phyloP scores from a whole-genome alignment of 768 basidiomycete genomes.

The Stropharia rugosoannulata region DNA sequence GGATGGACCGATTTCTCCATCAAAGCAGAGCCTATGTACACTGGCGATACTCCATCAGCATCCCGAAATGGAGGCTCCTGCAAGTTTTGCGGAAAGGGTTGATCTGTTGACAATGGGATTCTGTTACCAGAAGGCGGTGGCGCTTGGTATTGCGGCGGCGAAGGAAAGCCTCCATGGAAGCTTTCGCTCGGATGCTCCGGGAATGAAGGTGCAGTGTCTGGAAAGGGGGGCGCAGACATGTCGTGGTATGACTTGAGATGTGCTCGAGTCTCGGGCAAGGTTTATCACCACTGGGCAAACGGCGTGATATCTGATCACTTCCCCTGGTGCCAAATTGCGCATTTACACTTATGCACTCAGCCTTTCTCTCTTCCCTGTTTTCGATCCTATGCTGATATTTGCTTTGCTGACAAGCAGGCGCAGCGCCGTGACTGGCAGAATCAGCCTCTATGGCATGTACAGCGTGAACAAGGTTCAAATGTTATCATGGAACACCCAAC shows the following conservation, averaged over 20 bases:
- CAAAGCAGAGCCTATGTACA: slow-evolving; percentile 76
- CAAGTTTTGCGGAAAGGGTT: slow-evolving; percentile 42
- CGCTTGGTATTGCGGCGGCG: slow-evolving; percentile 14
- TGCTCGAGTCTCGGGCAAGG: no score
- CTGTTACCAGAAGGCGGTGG: slow-evolving; percentile 69
- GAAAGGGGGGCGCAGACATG: not conserved
- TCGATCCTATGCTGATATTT: no score
- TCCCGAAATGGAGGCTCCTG: slow-evolving; percentile 55
- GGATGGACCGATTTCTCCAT: slow-evolving; percentile 71
- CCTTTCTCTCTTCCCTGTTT: no score
- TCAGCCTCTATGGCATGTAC: no score
- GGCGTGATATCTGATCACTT: not conserved
- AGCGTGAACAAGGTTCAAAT: no score
- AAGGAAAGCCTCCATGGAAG: not conserved
- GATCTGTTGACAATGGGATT: slow-evolving; percentile 45
- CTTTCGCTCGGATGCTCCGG: not conserved
- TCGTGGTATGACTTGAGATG: not conserved
- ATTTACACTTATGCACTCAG: no score
- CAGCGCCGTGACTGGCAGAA: no score
- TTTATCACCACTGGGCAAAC: not conserved
- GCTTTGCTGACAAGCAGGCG: no score
- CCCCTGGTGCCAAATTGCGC: no score
- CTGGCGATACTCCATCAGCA: slow-evolving; percentile 50
- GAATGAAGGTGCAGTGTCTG: not conserved
- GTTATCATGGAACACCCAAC: no score